Conservation (phyloP, 129 eudicot genomes). For the Artemisia annua region DNA sequence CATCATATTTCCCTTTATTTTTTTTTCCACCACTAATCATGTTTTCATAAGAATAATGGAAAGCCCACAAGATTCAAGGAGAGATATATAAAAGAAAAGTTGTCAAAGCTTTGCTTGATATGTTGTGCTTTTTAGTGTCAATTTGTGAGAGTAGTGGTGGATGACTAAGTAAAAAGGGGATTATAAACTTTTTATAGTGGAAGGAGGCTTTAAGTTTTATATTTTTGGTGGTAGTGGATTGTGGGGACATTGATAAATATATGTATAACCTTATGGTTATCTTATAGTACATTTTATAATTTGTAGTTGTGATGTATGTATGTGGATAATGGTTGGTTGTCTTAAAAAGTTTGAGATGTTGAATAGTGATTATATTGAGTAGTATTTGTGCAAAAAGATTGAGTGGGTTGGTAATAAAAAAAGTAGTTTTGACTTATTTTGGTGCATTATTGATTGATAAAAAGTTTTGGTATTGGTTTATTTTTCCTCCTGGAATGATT, state of each 20-base stretch:
- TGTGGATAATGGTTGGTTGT: conserved; percentile 39
- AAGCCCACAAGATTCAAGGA: conserved; percentile 43
- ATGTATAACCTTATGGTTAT: conserved; percentile 15
- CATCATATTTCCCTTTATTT: conserved; percentile 41
- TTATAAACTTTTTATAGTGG: conserved; percentile 36
- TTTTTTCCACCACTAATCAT: conserved; percentile 39
- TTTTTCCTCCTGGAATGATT: conserved; percentile 21
- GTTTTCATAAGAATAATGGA: conserved; percentile 46
- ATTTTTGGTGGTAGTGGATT: conserved; percentile 43
- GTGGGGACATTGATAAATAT: conserved; percentile 48
- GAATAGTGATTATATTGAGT: conserved; percentile 30
- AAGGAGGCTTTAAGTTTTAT: conserved; percentile 25
- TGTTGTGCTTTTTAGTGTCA: conserved; percentile 54
- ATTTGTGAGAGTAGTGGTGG: conserved; percentile 63
- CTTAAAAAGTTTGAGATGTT: conserved; percentile 30
- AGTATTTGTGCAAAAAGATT: conserved; percentile 21
- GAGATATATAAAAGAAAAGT: conserved; percentile 26
- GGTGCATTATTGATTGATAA: conserved; percentile 33
- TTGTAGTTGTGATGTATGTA: conserved; percentile 29
- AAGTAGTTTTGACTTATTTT: conserved; percentile 44
- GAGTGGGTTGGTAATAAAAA: conserved; percentile 44
- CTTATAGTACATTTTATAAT: conserved; percentile 24
- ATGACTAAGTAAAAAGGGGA: conserved; percentile 53
- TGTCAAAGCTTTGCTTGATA: conserved; percentile 68
- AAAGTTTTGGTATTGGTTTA: conserved; percentile 17